A percentile compares a stretch with the other conserved stretches of the same genome.
These are phyloP conservation scores for Wickerhamomyces sp. DNA, from an alignment of 1,139 yeast species.

Conservation along the genomic window DNA sequence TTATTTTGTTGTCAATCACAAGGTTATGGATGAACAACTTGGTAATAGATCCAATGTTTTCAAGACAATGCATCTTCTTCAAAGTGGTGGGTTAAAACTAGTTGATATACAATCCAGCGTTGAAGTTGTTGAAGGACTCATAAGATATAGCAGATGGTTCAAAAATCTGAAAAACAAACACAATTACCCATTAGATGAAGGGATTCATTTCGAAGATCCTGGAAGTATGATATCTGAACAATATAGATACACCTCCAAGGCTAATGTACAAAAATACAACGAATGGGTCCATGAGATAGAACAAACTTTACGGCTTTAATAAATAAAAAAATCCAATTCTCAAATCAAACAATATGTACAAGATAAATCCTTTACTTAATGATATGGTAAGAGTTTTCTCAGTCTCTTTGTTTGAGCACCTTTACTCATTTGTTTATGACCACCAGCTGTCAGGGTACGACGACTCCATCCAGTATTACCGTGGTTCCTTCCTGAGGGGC, in stretches of 20 bases:
- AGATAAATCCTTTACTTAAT: conserved; percentile 12
- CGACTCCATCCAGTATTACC: conserved; percentile 89
- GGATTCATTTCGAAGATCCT: conserved; percentile 1
- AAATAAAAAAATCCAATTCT: background rate
- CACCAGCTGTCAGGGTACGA: conserved; percentile 56
- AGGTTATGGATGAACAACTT: conserved; percentile 38
- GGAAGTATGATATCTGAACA: conserved; percentile 15
- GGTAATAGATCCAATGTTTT: conserved; percentile 46
- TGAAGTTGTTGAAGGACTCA: conserved; percentile 46
- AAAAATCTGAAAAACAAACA: conserved; percentile 37
- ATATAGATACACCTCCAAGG: conserved; percentile 11
- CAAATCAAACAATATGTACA: conserved; percentile 2
- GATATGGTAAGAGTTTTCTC: conserved; percentile 40
- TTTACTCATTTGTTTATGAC: conserved; percentile 58
- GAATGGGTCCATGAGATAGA: conserved; percentile 9
- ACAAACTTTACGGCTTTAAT: background rate
- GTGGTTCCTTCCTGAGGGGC: conserved; percentile 85
- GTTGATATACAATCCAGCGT: conserved; percentile 49
- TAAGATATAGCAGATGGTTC: conserved; percentile 54
- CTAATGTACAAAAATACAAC: conserved; percentile 1
- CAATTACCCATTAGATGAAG: conserved; percentile 15
- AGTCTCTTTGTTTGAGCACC: conserved; percentile 42
- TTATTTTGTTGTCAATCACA: conserved; percentile 49
- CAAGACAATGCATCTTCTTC: conserved; percentile 47
- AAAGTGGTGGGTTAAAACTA: conserved; percentile 47